These are phyloP conservation scores for Quercus ilex DNA, from an alignment of 306 rosid species.

Conservation along the genomic window DNA sequence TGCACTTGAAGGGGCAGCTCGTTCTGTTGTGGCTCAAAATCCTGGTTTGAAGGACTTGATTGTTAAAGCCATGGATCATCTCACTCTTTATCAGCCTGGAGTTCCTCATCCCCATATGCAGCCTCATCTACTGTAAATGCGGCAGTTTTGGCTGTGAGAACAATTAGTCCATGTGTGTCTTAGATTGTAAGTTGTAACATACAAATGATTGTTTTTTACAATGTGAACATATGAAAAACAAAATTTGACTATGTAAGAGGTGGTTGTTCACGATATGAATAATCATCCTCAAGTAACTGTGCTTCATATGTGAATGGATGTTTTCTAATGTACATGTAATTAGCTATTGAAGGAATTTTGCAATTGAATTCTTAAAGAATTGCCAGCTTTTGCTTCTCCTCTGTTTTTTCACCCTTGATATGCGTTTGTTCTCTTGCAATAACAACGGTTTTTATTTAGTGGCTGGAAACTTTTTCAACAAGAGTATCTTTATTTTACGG, in stretches of 20 bases:
- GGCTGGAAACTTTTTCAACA: neutral
- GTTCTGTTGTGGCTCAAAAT: slow-evolving; percentile 52
- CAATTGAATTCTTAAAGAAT: slow-evolving; percentile 6
- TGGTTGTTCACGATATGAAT: neutral
- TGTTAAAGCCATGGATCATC: slow-evolving; percentile 63
- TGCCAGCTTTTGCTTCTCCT: slow-evolving; percentile 4
- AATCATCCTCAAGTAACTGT: neutral
- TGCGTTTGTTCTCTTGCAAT: neutral
- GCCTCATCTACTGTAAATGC: slow-evolving; percentile 33
- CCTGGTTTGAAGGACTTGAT: slow-evolving; percentile 60
- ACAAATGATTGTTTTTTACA: neutral
- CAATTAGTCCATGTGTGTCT: slow-evolving; percentile 36
- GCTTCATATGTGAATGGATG: slow-evolving; percentile 12
- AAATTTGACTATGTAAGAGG: neutral
- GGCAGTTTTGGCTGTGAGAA: slow-evolving; percentile 11
- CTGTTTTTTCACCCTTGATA: neutral
- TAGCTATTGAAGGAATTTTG: slow-evolving; percentile 9
- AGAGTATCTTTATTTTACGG: neutral
- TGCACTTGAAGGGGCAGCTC: slow-evolving; percentile 62
- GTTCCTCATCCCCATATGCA: slow-evolving; percentile 62
- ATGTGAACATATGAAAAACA: neutral
- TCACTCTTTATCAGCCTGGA: slow-evolving; percentile 81
- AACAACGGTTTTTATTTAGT: neutral
- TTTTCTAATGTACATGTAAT: neutral
- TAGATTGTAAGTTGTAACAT: slow-evolving; percentile 26